Conservation (phyloP, 1,284 basidiomycete genomes). For the Cutaneotrichosporon spelunceum region DNA sequence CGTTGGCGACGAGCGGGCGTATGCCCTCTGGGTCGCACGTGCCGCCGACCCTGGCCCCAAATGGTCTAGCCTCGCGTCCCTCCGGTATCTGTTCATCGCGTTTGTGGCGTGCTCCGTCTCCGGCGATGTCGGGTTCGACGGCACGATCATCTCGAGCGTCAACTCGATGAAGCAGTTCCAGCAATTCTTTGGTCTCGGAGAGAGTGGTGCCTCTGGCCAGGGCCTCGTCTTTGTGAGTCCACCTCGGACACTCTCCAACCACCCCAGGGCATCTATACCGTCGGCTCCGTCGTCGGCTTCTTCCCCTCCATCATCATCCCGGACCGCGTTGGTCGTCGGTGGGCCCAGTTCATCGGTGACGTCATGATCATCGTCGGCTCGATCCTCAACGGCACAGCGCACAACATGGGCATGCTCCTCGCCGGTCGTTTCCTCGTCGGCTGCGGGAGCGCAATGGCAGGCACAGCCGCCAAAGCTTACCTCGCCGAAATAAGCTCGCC, state of each 20-base stretch:
- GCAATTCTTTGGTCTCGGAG: constrained; percentile 18
- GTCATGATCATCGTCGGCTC: constrained; percentile 55
- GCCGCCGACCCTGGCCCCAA: constrained; percentile 55
- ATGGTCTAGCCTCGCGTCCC: background rate
- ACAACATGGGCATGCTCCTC: constrained; percentile 54
- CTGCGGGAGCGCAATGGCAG: constrained; percentile 51
- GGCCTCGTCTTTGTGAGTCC: constrained; percentile 10
- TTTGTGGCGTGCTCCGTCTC: constrained; percentile 4
- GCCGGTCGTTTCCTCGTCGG: constrained; percentile 57
- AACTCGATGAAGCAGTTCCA: constrained; percentile 56
- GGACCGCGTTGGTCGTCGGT: constrained; percentile 58
- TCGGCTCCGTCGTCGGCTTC: constrained; percentile 51
- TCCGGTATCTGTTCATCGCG: background rate
- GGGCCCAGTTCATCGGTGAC: constrained; percentile 59
- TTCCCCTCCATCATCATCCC: constrained; percentile 51
- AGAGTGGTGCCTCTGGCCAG: constrained; percentile 1
- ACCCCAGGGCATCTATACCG: constrained; percentile 52
- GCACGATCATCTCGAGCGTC: constrained; percentile 59
- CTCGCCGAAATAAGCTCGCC: constrained; percentile 58
- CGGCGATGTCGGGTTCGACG: constrained; percentile 56
- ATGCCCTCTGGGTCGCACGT: constrained; percentile 54
- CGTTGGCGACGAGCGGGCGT: constrained; percentile 28
- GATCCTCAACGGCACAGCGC: constrained; percentile 56
- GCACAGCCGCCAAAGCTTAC: constrained; percentile 56
- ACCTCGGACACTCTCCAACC: background rate